phyloP scores from a whole-genome alignment of 768 basidiomycete genomes.

The Tricholoma sp. region DNA sequence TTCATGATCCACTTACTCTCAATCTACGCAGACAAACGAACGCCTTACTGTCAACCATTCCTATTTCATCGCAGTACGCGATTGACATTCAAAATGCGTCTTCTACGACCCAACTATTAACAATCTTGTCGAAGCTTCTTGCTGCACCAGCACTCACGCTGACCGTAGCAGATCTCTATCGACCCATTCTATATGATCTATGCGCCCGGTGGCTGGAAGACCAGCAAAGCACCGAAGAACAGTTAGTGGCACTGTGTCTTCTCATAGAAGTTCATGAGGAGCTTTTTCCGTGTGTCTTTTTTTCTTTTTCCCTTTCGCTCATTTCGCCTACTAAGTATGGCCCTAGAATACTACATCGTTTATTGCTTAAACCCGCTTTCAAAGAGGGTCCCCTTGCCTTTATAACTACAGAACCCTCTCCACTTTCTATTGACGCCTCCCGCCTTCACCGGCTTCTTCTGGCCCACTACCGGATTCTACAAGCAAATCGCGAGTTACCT shows the following conservation, averaged over 20 bases:
- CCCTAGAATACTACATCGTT: conserved; percentile 49
- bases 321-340: conserved; percentile 8
- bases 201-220: conserved; percentile 78
- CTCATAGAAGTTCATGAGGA: conserved; percentile 68
- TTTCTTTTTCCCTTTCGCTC: conserved; percentile 6
- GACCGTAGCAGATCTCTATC: conserved; percentile 57
- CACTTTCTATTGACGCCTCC: conserved; percentile 30
- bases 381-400: conserved; percentile 51
- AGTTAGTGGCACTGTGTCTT: conserved; percentile 54
- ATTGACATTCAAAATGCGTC: conserved; percentile 32
- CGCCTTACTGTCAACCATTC: conserved; percentile 38
- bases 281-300: conserved; percentile 56
- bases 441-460: conserved; percentile 69
- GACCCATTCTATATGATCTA: conserved; percentile 76
- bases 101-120: conserved; percentile 40
- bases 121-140: conserved; percentile 55
- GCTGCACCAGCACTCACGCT: conserved; percentile 58
- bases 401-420: conserved; percentile 28
- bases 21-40: conserved; percentile 52
- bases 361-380: conserved; percentile 40
- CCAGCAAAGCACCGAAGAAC: conserved; percentile 41
- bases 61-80: conserved; percentile 36
- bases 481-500: conserved; percentile 68
- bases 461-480: conserved; percentile 76
- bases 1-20: conserved; percentile 55